phyloP scores from a whole-genome alignment of 2,329 filamentous ascomycete genomes.

The Pseudocercospora vitis region DNA sequence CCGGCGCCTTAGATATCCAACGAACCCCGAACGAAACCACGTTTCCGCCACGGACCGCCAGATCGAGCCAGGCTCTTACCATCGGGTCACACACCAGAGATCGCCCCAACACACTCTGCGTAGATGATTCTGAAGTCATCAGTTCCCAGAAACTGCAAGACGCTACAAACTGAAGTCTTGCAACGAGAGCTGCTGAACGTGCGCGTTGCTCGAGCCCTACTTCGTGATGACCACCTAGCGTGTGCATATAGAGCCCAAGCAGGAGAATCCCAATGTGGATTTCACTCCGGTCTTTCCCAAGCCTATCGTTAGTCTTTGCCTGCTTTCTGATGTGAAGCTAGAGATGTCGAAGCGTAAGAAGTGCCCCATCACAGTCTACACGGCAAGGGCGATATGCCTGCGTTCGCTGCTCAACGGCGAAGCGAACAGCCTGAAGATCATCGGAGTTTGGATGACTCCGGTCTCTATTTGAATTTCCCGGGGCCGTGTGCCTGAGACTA shows the following conservation, averaged over 20 bases:
- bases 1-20: background rate
- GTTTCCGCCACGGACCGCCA: background rate
- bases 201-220: background rate
- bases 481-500: too few species aligned
- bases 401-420: too few species aligned
- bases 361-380: too few species aligned
- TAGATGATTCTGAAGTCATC: background rate
- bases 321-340: too few species aligned
- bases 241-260: background rate
- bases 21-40: background rate
- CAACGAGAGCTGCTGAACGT: background rate
- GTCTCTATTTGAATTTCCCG: too few species aligned
- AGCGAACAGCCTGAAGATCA: too few species aligned
- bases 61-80: background rate
- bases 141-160: background rate
- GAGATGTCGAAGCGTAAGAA: too few species aligned
- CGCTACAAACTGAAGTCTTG: background rate
- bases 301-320: too few species aligned
- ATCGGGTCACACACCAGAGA: background rate
- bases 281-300: background rate
- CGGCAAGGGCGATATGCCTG: too few species aligned
- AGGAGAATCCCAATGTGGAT: background rate
- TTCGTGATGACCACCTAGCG: background rate
- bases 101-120: background rate
- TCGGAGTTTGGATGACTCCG: too few species aligned